Percentiles rank a stretch among this genome's conserved stretches.
Conservation (phyloP, 495 filamentous ascomycete species). For the Aspergillus indologenus region DNA sequence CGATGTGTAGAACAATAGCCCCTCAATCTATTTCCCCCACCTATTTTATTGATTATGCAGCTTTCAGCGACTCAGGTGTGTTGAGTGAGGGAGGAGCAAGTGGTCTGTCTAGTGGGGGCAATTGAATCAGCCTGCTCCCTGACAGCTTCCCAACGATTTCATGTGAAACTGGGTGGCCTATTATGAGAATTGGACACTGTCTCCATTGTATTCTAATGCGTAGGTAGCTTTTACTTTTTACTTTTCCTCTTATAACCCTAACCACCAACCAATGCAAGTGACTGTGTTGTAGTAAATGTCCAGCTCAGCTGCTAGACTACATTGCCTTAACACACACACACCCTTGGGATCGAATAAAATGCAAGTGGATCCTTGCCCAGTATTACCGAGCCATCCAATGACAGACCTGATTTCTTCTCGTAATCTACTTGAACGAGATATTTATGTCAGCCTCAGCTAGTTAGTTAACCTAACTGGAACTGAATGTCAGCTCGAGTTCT, state of each 20-base stretch:
- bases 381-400: neutral
- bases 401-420: too few species aligned
- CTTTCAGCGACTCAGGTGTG: conserved; percentile 27
- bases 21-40: conserved; percentile 12
- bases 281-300: too few species aligned
- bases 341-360: too few species aligned
- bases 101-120: neutral
- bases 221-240: conserved; percentile 18
- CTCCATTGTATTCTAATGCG: conserved; percentile 26
- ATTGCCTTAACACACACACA: too few species aligned
- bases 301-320: too few species aligned
- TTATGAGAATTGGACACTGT: conserved; percentile 26
- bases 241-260: neutral
- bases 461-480: too few species aligned
- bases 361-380: neutral
- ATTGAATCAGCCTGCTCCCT: conserved; percentile 11
- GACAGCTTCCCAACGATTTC: conserved; percentile 7
- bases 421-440: too few species aligned
- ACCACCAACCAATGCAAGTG: too few species aligned
- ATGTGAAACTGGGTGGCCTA: conserved; percentile 21
- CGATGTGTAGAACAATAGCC: conserved; percentile 35
- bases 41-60: conserved; percentile 19
- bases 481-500: neutral
- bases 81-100: conserved; percentile 10
- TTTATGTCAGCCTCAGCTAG: too few species aligned